These are phyloP conservation scores for Aspergillus alliaceus DNA, from an alignment of 2,329 filamentous ascomycete species.

Conservation along the genomic window DNA sequence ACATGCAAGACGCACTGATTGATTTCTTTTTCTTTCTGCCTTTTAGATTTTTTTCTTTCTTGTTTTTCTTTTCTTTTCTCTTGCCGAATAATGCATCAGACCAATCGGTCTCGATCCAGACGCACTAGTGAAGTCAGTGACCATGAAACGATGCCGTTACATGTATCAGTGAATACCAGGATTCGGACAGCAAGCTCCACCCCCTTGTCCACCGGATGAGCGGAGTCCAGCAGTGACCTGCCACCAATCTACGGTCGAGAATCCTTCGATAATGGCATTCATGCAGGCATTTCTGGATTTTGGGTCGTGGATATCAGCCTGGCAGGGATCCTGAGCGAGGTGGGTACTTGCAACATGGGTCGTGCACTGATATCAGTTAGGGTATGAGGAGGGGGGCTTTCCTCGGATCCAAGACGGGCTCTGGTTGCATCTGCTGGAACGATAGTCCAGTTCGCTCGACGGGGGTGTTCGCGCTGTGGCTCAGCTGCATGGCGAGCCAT, in stretches of 20 bases:
- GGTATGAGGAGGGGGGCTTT: not conserved
- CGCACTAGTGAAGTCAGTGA: conserved; percentile 13
- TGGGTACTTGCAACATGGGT: conserved; percentile 1
- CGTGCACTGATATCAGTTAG: not conserved
- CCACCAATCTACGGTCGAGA: not conserved
- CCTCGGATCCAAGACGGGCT: not conserved
- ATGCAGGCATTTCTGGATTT: conserved; percentile 12
- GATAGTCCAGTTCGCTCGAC: conserved; percentile 9
- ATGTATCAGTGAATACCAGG: conserved; percentile 7
- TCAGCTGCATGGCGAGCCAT: conserved; percentile 13
- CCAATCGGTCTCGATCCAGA: conserved; percentile 10
- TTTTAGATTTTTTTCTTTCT: conserved; percentile 9
- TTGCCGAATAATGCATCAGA: not conserved
- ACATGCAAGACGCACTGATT: conserved; percentile 12
- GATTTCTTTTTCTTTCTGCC: conserved; percentile 10
- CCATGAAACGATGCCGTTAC: conserved; percentile 9
- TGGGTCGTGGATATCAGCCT: conserved; percentile 12
- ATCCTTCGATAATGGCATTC: conserved; percentile 5
- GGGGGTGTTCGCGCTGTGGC: conserved; percentile 6
- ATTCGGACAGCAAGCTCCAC: conserved; percentile 5
- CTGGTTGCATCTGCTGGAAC: not conserved
- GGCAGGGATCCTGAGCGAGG: conserved; percentile 4
- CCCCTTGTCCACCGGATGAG: conserved; percentile 11
- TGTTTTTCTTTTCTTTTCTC: not conserved
- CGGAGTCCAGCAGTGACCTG: conserved; percentile 10